Conservation (phyloP, 2,329 filamentous ascomycete species). For the Neopestalotiopsis rosae region DNA sequence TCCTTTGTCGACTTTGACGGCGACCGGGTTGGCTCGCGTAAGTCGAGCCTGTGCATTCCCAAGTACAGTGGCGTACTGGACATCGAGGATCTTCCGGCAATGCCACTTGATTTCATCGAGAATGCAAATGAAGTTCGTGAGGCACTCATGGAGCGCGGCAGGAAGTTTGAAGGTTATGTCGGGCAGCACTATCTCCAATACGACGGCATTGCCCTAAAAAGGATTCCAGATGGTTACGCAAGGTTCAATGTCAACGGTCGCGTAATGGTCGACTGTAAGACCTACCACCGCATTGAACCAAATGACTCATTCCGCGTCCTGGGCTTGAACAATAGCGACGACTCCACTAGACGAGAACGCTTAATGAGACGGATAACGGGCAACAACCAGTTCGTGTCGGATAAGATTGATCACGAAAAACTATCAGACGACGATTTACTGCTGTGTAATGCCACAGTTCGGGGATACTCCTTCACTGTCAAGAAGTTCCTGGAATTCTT, state of each 20-base stretch:
- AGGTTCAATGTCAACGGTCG: conserved; percentile 36
- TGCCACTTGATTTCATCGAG: conserved; percentile 36
- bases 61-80: conserved; percentile 33
- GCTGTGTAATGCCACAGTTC: conserved; percentile 32
- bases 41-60: conserved; percentile 29
- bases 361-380: conserved; percentile 18
- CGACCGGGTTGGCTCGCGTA: conserved; percentile 35
- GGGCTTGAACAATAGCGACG: conserved; percentile 22
- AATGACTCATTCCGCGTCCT: conserved; percentile 30
- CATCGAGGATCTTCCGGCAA: conserved; percentile 33
- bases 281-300: conserved; percentile 36
- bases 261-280: conserved; percentile 42
- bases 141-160: conserved; percentile 35
- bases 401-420: conserved; percentile 23
- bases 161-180: conserved; percentile 37
- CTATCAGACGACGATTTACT: conserved; percentile 34
- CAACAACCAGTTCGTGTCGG: conserved; percentile 32
- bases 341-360: conserved; percentile 24
- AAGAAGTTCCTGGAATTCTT: conserved; percentile 39
- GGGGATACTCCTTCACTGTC: conserved; percentile 36
- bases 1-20: conserved; percentile 42
- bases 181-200: conserved; percentile 42
- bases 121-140: conserved; percentile 25
- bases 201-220: conserved; percentile 33
- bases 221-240: conserved; percentile 23